Evolutionary conservation across 345 rosid species (phyloP).

Genomic region (Lumnitzera littorea): DNA sequence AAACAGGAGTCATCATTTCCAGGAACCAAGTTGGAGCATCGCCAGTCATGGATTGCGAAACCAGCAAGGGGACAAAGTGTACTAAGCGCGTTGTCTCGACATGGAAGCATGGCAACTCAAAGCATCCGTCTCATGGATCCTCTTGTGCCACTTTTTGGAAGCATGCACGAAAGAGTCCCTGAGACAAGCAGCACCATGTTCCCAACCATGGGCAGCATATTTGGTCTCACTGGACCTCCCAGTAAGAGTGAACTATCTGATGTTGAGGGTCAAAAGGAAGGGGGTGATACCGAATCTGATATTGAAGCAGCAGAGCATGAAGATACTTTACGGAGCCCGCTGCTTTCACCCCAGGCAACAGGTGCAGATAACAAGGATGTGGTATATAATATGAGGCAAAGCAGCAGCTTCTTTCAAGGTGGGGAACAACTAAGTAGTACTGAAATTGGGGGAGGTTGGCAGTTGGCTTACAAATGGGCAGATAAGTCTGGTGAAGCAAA

Average conservation of each 20-base stretch:
- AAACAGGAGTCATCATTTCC: background rate
- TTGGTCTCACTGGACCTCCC: conserved; percentile 14
- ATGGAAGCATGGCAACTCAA: conserved; percentile 28
- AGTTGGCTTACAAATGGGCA: conserved; percentile 25
- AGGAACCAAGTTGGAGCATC: conserved; percentile 17
- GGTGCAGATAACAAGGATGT: conserved; percentile 7
- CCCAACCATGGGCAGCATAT: conserved; percentile 27
- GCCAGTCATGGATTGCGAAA: conserved; percentile 27
- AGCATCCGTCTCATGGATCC: conserved; percentile 30
- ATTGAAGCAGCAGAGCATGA: conserved; percentile 15
- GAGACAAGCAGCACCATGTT: conserved; percentile 21
- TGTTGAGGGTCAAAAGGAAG: conserved; percentile 21
- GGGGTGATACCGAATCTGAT: conserved; percentile 7
- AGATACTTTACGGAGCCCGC: conserved; percentile 20
- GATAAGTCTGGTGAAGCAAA: conserved; percentile 21
- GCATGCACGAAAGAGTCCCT: conserved; percentile 33
- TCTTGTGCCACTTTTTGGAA: conserved; percentile 33
- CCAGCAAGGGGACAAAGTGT: conserved; percentile 22
- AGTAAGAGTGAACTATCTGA: conserved; percentile 17
- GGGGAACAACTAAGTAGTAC: conserved; percentile 16
- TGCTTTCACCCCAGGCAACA: conserved; percentile 17
- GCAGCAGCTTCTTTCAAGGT: conserved; percentile 11
- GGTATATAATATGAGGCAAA: conserved; percentile 3
- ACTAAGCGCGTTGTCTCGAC: conserved; percentile 19
- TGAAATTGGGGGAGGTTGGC: conserved; percentile 45